phyloP scores from a whole-genome alignment of 805 yeast species.

The Scheffersomyces ergatensis region DNA sequence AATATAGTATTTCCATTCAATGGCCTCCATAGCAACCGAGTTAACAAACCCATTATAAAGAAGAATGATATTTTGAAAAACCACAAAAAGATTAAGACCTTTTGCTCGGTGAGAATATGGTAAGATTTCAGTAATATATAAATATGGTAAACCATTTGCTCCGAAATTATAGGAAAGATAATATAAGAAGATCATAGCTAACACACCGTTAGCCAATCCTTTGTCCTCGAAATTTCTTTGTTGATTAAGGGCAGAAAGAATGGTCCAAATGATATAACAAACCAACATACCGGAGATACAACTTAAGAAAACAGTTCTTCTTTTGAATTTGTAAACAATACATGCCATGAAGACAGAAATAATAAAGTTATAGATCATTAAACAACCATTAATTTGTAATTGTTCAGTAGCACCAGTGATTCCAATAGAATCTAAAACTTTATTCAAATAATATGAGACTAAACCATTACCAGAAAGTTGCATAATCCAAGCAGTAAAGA shows the following conservation, averaged over 20 bases:
- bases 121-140: conserved; percentile 44
- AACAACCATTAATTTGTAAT: conserved; percentile 49
- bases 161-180: conserved; percentile 18
- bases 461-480: conserved; percentile 53
- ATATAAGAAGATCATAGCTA: conserved; percentile 23
- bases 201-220: conserved; percentile 15
- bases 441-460: conserved; percentile 49
- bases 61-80: conserved; percentile 15
- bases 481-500: conserved; percentile 33
- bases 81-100: conserved; percentile 31
- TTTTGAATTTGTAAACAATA: conserved; percentile 17
- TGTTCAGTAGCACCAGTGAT: conserved; percentile 44
- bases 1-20: conserved; percentile 44
- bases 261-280: conserved; percentile 21
- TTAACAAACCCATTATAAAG: conserved; percentile 30
- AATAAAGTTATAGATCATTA: conserved; percentile 46
- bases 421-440: conserved; percentile 53
- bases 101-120: conserved; percentile 40
- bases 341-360: conserved; percentile 19
- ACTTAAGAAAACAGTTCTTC: conserved; percentile 25
- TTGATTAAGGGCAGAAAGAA: conserved; percentile 18
- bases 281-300: conserved; percentile 26
- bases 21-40: conserved; percentile 39
- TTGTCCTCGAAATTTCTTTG: conserved; percentile 12
- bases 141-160: conserved; percentile 46